These are phyloP conservation scores for Yarrowia divulgata DNA, from an alignment of 805 yeast species.

Conservation along the genomic window DNA sequence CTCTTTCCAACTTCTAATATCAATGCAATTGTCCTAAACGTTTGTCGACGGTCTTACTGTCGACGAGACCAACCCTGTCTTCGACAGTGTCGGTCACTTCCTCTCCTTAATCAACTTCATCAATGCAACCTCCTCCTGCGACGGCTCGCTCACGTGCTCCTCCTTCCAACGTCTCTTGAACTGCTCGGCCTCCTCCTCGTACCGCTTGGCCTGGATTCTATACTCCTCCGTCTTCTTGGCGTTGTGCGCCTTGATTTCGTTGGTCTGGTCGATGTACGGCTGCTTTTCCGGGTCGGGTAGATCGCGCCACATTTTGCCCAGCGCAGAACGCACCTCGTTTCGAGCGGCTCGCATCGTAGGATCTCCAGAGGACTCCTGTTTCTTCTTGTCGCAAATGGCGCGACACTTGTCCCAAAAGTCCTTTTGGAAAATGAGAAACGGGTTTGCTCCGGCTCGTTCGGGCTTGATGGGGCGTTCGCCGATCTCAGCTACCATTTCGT, in stretches of 20 bases:
- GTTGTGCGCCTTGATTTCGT: conserved; percentile 49
- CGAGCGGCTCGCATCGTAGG: conserved; percentile 50
- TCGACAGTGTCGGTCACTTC: not conserved
- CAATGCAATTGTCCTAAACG: conserved; percentile 27
- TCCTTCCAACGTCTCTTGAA: conserved; percentile 52
- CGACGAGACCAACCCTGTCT: no score
- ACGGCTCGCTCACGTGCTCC: conserved; percentile 49
- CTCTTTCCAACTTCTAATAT: not conserved
- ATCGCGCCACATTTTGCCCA: conserved; percentile 54
- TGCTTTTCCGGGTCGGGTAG: conserved; percentile 51
- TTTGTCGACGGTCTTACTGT: not conserved
- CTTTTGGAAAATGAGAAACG: conserved; percentile 53
- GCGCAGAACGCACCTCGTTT: conserved; percentile 53
- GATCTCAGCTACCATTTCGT: conserved; percentile 50
- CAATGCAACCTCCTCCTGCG: conserved; percentile 46
- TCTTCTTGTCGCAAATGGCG: conserved; percentile 49
- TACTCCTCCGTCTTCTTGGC: conserved; percentile 50
- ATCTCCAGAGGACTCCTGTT: conserved; percentile 48
- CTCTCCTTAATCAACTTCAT: conserved; percentile 42
- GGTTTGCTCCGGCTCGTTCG: conserved; percentile 53
- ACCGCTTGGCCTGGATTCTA: conserved; percentile 48
- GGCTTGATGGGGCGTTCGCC: conserved; percentile 53
- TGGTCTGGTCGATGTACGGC: conserved; percentile 52
- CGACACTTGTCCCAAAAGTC: conserved; percentile 54
- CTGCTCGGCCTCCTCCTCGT: conserved; percentile 52